A percentile compares a stretch with the other conserved stretches of the same genome.
phyloP scores from a whole-genome alignment of 306 rosid species.

The Glycine latifolia region DNA sequence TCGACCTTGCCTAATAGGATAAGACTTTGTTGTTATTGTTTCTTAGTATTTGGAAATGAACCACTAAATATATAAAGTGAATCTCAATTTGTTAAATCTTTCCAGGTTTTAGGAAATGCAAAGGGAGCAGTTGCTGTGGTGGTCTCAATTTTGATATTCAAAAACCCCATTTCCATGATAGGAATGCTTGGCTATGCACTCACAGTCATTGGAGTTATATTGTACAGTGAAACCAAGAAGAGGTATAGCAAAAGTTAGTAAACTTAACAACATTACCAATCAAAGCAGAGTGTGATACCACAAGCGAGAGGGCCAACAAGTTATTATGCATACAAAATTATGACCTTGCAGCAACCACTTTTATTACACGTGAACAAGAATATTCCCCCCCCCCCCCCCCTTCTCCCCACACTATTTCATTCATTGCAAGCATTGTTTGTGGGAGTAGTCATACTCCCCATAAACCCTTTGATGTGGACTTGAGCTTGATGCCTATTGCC shows the following conservation, averaged over 20 bases:
- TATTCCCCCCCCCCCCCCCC: no score
- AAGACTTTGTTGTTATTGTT: no score
- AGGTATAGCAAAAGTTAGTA: slow-evolving; percentile 38
- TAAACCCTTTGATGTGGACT: background rate
- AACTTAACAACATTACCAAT: slow-evolving; percentile 13
- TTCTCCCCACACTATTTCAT: no score
- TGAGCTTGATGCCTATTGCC: background rate
- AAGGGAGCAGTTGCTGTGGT: slow-evolving; percentile 68
- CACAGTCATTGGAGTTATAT: slow-evolving; percentile 54
- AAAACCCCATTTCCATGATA: slow-evolving; percentile 54
- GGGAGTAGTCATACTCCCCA: background rate
- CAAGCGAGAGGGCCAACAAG: slow-evolving; percentile 5
- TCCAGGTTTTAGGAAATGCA: slow-evolving; percentile 62
- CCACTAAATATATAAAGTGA: background rate
- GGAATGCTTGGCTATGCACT: slow-evolving; percentile 63
- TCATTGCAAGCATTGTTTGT: slow-evolving; percentile 12
- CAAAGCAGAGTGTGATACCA: slow-evolving; percentile 1
- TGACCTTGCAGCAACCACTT: slow-evolving; percentile 24
- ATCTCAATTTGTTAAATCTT: slow-evolving; percentile 20
- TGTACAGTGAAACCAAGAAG: slow-evolving; percentile 61
- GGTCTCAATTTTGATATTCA: slow-evolving; percentile 59
- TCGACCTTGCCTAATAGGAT: no score
- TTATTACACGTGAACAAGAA: background rate
- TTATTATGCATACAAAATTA: slow-evolving; percentile 5
- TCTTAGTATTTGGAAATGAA: no score